Conservation (phyloP, 805 yeast genomes). For the Metschnikowia santaceciliae region DNA sequence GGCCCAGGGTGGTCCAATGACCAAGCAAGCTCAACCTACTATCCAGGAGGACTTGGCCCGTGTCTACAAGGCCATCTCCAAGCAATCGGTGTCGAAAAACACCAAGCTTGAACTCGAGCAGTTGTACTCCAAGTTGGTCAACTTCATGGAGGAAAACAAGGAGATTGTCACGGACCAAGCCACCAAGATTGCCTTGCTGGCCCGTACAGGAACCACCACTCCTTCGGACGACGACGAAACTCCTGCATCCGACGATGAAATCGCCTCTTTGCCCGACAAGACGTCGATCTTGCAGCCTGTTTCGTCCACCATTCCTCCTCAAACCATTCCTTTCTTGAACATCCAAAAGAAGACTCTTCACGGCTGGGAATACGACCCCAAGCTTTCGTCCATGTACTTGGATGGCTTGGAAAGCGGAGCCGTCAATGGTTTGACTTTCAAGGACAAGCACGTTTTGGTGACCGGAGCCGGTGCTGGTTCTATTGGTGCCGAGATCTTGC, state of each 20-base stretch:
- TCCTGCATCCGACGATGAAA: slow-evolving; percentile 59
- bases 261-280: slow-evolving; percentile 75
- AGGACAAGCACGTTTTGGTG: slow-evolving; percentile 81
- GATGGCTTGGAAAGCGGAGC: slow-evolving; percentile 94
- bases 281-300: slow-evolving; percentile 70
- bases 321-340: slow-evolving; percentile 93
- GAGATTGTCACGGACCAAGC: slow-evolving; percentile 68
- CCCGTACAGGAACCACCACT: slow-evolving; percentile 42
- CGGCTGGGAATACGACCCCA: slow-evolving; percentile 86
- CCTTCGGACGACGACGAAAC: slow-evolving; percentile 34
- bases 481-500: slow-evolving; percentile 94
- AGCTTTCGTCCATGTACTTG: slow-evolving; percentile 71
- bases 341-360: slow-evolving; percentile 69
- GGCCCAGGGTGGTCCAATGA: slow-evolving; percentile 90
- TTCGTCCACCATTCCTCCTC: slow-evolving; percentile 67
- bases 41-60: slow-evolving; percentile 81
- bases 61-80: slow-evolving; percentile 76
- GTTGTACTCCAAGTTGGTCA: slow-evolving; percentile 65
- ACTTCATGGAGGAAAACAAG: slow-evolving; percentile 62
- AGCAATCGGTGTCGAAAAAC: slow-evolving; percentile 56
- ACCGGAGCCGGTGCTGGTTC: slow-evolving; percentile 99
- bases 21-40: slow-evolving; percentile 64
- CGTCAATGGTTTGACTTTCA: slow-evolving; percentile 86
- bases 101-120: slow-evolving; percentile 69
- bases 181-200: slow-evolving; percentile 48